Evolutionary conservation across 2,329 filamentous ascomycete genomes (phyloP), one percentile per base, ranked within the genome.

Genomic region (Nothomitra cinnamomea): DNA sequence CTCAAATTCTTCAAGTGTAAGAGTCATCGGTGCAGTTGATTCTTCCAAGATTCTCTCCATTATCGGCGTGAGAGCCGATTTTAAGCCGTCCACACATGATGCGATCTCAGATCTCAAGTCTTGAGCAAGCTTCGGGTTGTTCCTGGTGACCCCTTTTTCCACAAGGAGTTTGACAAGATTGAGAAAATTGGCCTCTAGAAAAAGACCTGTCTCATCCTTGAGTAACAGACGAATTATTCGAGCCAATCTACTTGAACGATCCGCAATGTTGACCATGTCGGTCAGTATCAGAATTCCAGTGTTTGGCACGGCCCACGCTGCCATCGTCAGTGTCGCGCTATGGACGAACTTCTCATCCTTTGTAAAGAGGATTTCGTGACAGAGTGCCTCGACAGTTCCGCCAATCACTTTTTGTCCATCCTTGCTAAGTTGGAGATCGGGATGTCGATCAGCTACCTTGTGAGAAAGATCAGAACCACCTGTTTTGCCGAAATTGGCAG

Each of bases 341-440:
- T 58, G 56, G 19, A 59, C 56, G 52, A 61, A 63, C 25, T 53
- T 47, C 28, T 58, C 53, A 49, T 60, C 55, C 21, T 52, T 54
- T 3, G 60, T 59, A 55, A 63, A 63, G 35, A 63, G 52, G 13
- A 63, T 60, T 47, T 63, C 60, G 49, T 63, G 61, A 43, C 60
- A 62, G 21, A 63, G 56, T 6, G 60, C 61, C 47, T 63, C 61
- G 24, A 61, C 57, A 10, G 60, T 60, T 50, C 61, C 61, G 42
- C 57, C 57, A 45, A 57, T 50, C n/a, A 49, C n/a, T 28, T 60
- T 57, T 10, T 53, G 53, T 5, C 60, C 60, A 53, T 61, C 55
- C 32, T 61, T 56, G 3, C 54, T 55, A 36, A 61, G 42, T 38
- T 60, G 54, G 12, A 63, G 52, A 51, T 62, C 60, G 17, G 61